Base-by-base conservation (phyloP, 2,329 filamentous ascomycete species). In the Bretziella fagacearum region DNA sequence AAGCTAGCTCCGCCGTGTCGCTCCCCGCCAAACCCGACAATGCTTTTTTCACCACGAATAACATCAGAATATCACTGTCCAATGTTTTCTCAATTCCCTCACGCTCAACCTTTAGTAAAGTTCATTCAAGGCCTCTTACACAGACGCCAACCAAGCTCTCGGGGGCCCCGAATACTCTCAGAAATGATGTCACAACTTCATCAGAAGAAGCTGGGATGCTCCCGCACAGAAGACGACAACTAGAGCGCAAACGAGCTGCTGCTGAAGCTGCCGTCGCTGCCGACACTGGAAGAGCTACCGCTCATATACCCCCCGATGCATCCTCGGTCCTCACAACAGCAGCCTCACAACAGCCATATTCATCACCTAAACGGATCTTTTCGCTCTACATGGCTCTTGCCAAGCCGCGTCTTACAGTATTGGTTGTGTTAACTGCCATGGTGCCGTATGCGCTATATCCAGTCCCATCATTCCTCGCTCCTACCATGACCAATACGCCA, bases 381-480 rank as follows among this genome's bases (percentile, higher is more conserved):
- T 83, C 86, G 18, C 79, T 84, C 25, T 85, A 85, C 56, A 79
- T 98, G 53, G 84, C 91, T 22, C 78, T 98, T 54, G 82, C 87
- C n/a, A 98, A 98, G 61, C 91, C 91, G 3, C 85, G 89, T 46
- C 77, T 98, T 42, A 89, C 85, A 6, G 81, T 93, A 55, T 77
- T 98, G 40, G 81, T 98, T 52, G 81, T 94, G 26, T 77, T 98
- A 41, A 85, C 85, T 0, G 84, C 89, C 23, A 94, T 91, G 61
- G 82, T 84, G 2, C 76, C 89, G 2, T 98, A 96, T 62, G 84
- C 85, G 13, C 70, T 98, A 48, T 98, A 95, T 60, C 91, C 91
- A 0, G 83, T 94, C 2, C 87, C 89, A 2, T 80, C 84, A 46
- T 77, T 96, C 53, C 77, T 98, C 45, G 74, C 75, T 33, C 76